Evolutionary conservation across 805 yeast genomes (phyloP).

Genomic region (Schwanniomyces pseudopolymorphus): DNA sequence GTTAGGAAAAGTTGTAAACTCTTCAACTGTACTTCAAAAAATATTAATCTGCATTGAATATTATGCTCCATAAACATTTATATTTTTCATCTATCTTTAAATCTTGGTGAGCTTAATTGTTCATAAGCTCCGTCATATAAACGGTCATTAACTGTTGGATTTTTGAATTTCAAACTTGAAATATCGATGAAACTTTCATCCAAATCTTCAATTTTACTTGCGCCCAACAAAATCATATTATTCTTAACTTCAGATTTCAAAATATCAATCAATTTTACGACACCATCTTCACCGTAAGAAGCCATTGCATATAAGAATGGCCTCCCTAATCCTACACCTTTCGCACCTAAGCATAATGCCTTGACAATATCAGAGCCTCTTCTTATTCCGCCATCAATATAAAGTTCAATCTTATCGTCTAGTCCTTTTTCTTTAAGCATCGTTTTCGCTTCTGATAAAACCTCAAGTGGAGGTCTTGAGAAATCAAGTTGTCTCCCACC

Average conservation of each 20-base stretch:
- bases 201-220: constrained; percentile 52
- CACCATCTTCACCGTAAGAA: constrained; percentile 65
- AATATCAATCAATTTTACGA: constrained; percentile 56
- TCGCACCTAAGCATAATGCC: constrained; percentile 69
- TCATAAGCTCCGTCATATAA: constrained; percentile 13
- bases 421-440: constrained; percentile 45
- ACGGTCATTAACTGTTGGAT: constrained; percentile 7
- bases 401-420: constrained; percentile 51
- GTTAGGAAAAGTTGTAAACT: too few species aligned
- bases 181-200: constrained; percentile 37
- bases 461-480: constrained; percentile 74
- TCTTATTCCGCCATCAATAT: constrained; percentile 67
- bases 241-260: constrained; percentile 69
- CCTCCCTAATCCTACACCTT: constrained; percentile 70
- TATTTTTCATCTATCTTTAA: too few species aligned
- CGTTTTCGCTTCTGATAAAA: constrained; percentile 69
- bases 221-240: constrained; percentile 82
- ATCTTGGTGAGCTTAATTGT: constrained; percentile 6
- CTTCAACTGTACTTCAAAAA: too few species aligned
- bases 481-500: constrained; percentile 90
- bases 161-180: constrained; percentile 15
- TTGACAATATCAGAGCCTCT: constrained; percentile 67
- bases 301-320: constrained; percentile 67
- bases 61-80: too few species aligned
- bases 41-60: too few species aligned